phyloP scores from a whole-genome alignment of 805 yeast genomes.

The Pichia eremophila region DNA sequence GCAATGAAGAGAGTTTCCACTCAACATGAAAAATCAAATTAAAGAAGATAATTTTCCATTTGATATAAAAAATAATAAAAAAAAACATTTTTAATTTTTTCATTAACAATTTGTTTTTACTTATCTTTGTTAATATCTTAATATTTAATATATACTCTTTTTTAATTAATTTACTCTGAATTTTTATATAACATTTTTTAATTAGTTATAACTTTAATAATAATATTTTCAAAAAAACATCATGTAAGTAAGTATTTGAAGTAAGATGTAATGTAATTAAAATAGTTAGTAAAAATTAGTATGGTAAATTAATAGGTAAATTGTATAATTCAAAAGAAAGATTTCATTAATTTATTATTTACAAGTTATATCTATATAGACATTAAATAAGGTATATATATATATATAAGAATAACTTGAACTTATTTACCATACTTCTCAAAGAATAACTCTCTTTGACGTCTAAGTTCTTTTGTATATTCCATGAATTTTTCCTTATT shows the following conservation, averaged over 20 bases:
- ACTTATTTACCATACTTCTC: constrained; percentile 18
- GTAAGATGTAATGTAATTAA: too few relatives aligned
- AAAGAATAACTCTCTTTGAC: constrained; percentile 23
- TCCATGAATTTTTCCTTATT: constrained; percentile 16
- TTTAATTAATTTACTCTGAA: constrained; percentile 21
- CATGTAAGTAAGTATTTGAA: too few relatives aligned
- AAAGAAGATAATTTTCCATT: constrained; percentile 19
- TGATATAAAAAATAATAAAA: background rate
- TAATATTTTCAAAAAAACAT: background rate
- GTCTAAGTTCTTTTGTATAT: constrained; percentile 21
- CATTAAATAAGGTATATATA: too few relatives aligned
- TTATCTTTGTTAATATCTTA: background rate
- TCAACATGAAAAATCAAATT: constrained; percentile 73
- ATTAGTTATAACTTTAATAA: background rate
- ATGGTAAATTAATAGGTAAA: too few relatives aligned
- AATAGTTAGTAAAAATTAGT: too few relatives aligned
- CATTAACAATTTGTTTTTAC: background rate
- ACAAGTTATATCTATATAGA: too few relatives aligned
- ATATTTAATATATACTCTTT: constrained; percentile 17
- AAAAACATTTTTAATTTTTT: background rate
- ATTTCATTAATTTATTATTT: too few relatives aligned
- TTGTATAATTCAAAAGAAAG: too few relatives aligned
- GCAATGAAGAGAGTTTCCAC: constrained; percentile 84
- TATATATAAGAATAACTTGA: too few relatives aligned
- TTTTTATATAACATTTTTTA: constrained; percentile 16